Conservation (phyloP, 192 early-diverging fungal species). For the Haplosporangium gracile region DNA sequence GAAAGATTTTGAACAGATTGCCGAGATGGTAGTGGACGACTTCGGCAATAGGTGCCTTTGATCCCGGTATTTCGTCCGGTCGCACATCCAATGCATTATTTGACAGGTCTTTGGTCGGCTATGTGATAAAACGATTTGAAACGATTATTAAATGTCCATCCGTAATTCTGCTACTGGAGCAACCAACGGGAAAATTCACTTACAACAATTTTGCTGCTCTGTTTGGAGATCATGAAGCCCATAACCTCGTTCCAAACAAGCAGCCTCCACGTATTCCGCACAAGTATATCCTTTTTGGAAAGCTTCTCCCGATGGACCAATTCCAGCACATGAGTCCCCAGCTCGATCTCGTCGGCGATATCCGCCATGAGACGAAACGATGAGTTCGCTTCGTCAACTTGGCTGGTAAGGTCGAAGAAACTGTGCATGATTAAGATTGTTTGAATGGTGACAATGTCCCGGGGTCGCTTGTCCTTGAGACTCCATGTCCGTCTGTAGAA, state of each 20-base stretch:
- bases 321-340: constrained; percentile 27
- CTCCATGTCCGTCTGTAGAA: constrained; percentile 15
- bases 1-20: constrained; percentile 41
- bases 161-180: neutral
- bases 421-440: constrained; percentile 25
- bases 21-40: constrained; percentile 10
- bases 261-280: constrained; percentile 47
- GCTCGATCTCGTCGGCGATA: constrained; percentile 21
- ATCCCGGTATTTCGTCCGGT: constrained; percentile 18
- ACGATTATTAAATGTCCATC: neutral
- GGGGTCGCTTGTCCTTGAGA: constrained; percentile 4
- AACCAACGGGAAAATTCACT: neutral
- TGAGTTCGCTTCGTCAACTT: neutral
- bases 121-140: neutral
- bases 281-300: constrained; percentile 11
- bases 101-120: constrained; percentile 30
- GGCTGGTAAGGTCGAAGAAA: constrained; percentile 16
- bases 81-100: constrained; percentile 12
- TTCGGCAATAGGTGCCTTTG: neutral
- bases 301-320: constrained; percentile 1
- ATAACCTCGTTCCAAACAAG: constrained; percentile 23
- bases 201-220: constrained; percentile 21
- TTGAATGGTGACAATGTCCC: constrained; percentile 36
- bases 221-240: constrained; percentile 9
- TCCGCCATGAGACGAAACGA: neutral